Evolutionary conservation across 768 basidiomycete species (phyloP).

Genomic region (Russula dissimulans): DNA sequence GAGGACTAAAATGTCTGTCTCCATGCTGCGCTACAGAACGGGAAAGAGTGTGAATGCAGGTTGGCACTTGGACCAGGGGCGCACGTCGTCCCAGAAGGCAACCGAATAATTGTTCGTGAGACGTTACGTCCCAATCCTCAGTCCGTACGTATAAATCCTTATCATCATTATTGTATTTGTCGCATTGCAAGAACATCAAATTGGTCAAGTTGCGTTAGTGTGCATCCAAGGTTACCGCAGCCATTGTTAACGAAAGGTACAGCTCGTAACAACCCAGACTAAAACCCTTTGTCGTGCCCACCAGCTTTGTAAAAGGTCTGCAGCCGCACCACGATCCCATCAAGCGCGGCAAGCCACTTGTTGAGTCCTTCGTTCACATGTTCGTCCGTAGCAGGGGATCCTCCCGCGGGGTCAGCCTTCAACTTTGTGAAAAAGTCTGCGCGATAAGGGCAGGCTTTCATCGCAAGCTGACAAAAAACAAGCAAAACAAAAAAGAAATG

Average conservation of each 20-base stretch:
- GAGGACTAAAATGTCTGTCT: neutral
- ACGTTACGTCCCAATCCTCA: neutral
- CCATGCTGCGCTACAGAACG: neutral
- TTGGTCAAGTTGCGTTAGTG: slow-evolving; percentile 4
- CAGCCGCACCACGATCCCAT: slow-evolving; percentile 37
- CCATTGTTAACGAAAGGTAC: neutral
- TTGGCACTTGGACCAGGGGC: neutral
- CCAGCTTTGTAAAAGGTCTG: slow-evolving; percentile 39
- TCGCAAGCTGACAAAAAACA: slow-evolving; percentile 40
- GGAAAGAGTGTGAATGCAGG: neutral
- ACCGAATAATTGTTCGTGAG: neutral
- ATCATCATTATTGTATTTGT: neutral
- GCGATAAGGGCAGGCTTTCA: slow-evolving; percentile 60
- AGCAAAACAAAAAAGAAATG: neutral
- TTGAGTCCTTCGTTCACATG: slow-evolving; percentile 39
- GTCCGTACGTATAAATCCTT: too few relatives aligned
- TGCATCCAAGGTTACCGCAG: neutral
- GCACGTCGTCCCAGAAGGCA: neutral
- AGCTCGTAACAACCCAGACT: slow-evolving; percentile 8
- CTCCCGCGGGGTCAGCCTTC: slow-evolving; percentile 31
- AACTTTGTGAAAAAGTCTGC: slow-evolving; percentile 50
- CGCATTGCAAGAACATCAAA: slow-evolving; percentile 8
- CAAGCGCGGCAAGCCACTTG: slow-evolving; percentile 46
- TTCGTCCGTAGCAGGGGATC: slow-evolving; percentile 31
- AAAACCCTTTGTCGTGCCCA: slow-evolving; percentile 37